Evolutionary conservation across 2,329 filamentous ascomycete genomes (phyloP), one percentile per base, ranked within the genome.

Genomic region (Coniella vitis): DNA sequence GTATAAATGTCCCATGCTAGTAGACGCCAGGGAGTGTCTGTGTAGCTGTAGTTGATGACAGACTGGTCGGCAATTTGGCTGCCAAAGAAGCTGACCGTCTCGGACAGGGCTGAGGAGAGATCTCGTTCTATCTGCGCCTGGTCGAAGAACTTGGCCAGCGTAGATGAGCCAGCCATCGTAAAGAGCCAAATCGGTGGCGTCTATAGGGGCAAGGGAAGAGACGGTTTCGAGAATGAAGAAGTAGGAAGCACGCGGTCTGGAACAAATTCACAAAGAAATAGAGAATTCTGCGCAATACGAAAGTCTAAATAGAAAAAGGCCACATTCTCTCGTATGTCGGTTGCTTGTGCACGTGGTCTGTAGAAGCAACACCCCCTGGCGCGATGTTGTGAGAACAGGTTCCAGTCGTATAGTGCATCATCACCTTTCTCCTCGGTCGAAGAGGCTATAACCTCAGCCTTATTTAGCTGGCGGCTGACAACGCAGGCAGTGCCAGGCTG

Each of bases 1-100:
- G 73, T 74, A 57, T 70, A 72, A n/a, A 76, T 57, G 51, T 82
- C 77, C 61, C 69, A 74, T 39, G 66, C 60, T 44, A 81, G 62
- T 42, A 81, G 68, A 39, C 60, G 69, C 61, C 67, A 71, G 1
- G 77, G 77, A 56, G 69, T 64, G 56, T 80, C 76, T 8, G 79
- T 83, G 61, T 83, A 81, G 56, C 71, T 69, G 63, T 81, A 81
- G 64, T 74, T 78, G 61, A 78, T 79, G 58, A 79, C 72, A n/a
- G 70, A 69, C 46, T 69, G 62, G 52, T 74, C 77, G 48, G 78
- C 78, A 39, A 81, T 66, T 59, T 83, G 79, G 3, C 77, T 81
- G 54, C 72, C 74, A 58, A 78, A 76, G 63, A 79, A 81, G 45
- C 73, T 34, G 45, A 53, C 51, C 7, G 40, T 41, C 12, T 46